Evolutionary conservation across 179 eudicot genomes (phyloP).

Genomic region (Silene coronaria): DNA sequence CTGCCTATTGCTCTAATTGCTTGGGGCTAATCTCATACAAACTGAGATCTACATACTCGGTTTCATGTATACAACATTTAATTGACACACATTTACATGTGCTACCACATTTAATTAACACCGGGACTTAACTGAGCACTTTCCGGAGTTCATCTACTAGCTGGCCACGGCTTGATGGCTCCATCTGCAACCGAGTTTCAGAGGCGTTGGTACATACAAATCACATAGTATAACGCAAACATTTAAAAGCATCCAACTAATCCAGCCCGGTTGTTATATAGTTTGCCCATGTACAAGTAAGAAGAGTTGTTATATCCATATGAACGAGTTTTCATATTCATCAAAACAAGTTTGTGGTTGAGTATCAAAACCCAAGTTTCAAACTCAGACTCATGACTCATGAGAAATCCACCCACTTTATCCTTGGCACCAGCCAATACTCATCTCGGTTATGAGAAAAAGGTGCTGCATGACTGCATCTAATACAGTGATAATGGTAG

Average conservation of each 20-base stretch:
- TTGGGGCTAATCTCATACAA: slow-evolving; percentile 4
- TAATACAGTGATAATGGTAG: too few species aligned
- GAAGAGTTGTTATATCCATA: too few species aligned
- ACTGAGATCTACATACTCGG: slow-evolving; percentile 7
- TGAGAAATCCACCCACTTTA: too few species aligned
- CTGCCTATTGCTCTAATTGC: background rate
- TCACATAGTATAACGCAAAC: background rate
- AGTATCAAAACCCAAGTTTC: too few species aligned
- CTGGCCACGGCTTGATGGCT: slow-evolving; percentile 46
- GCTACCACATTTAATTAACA: background rate
- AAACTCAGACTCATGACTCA: too few species aligned
- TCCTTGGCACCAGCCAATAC: too few species aligned
- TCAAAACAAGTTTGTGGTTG: too few species aligned
- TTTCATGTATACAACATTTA: slow-evolving; percentile 12
- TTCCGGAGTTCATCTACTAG: slow-evolving; percentile 60
- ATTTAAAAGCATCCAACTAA: background rate
- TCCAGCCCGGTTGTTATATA: too few species aligned
- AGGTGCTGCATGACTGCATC: too few species aligned
- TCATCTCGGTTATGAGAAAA: too few species aligned
- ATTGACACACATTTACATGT: background rate
- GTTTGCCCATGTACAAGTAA: background rate
- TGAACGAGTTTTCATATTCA: too few species aligned
- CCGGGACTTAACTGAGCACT: slow-evolving; percentile 41
- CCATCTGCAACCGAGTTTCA: slow-evolving; percentile 45
- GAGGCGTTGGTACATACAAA: background rate